Conservation (phyloP, 305 asterid species). For the Fraxinus floribunda region DNA sequence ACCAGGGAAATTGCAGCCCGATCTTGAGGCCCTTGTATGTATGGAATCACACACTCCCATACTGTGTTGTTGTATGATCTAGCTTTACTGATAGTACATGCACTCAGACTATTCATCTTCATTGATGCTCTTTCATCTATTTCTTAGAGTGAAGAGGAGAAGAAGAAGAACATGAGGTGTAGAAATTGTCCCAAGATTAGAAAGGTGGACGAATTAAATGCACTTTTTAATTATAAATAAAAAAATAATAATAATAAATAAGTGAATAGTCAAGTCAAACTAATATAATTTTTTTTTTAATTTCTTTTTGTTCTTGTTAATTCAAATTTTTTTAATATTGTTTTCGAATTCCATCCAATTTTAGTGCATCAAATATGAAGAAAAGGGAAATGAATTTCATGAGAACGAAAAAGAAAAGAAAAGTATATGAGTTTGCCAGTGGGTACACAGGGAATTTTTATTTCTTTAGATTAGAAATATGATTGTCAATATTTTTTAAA, state of each 20-base stretch:
- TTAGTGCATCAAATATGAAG: not conserved
- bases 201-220: not conserved
- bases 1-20: slow-evolving; percentile 61
- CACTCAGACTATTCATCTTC: not conserved
- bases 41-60: slow-evolving; percentile 78
- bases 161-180: not conserved
- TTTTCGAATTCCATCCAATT: not conserved
- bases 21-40: slow-evolving; percentile 66
- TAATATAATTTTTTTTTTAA: too few species aligned
- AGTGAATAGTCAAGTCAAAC: not conserved
- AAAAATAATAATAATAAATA: too few species aligned
- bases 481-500: too few species aligned
- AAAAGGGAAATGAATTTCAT: not conserved
- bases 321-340: not conserved
- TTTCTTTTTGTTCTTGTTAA: not conserved
- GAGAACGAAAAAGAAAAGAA: not conserved
- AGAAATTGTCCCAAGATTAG: not conserved
- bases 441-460: not conserved
- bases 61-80: slow-evolving; percentile 48
- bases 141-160: not conserved
- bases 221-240: too few species aligned
- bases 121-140: not conserved
- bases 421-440: not conserved
- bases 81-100: not conserved
- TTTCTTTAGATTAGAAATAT: too few species aligned